Conservation (phyloP, 163 green algal genomes). For the Coccomyxa subellipsoidea region DNA sequence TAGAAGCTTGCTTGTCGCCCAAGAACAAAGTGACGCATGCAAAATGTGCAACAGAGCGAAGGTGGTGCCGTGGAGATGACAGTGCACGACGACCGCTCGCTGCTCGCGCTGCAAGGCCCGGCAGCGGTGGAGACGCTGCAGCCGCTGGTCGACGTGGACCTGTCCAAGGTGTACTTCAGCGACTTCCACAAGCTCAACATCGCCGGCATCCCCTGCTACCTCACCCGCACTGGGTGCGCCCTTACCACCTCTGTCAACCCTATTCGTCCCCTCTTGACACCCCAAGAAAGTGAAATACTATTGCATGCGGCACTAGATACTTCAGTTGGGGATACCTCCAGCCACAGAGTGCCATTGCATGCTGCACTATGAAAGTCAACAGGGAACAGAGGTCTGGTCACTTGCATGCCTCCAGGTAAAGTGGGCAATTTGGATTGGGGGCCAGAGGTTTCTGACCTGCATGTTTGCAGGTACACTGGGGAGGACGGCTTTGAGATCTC, state of each 20-base stretch:
- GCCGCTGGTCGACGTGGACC: slow-evolving; percentile 59
- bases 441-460: no score
- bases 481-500: slow-evolving; percentile 99
- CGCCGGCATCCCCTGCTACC: slow-evolving; percentile 72
- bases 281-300: no score
- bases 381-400: no score
- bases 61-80: slow-evolving; percentile 73
- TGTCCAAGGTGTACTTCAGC: slow-evolving; percentile 90
- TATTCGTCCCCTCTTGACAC: no score
- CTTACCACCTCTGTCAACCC: no score
- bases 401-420: no score
- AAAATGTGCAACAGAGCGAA: slow-evolving; percentile 39
- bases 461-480: slow-evolving; percentile 78
- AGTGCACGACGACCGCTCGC: slow-evolving; percentile 86
- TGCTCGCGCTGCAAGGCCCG: slow-evolving; percentile 92
- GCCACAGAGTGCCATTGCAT: no score
- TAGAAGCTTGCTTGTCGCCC: no score
- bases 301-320: no score
- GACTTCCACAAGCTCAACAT: slow-evolving; percentile 76
- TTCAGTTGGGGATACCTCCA: no score
- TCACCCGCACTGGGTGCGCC: slow-evolving; percentile 85
- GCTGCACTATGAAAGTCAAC: no score
- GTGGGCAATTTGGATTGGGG: no score
- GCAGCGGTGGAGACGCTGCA: slow-evolving; percentile 72
- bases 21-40: neutral